Base-by-base conservation (phyloP, 768 basidiomycete genomes). In the Agaricus blazei region DNA sequence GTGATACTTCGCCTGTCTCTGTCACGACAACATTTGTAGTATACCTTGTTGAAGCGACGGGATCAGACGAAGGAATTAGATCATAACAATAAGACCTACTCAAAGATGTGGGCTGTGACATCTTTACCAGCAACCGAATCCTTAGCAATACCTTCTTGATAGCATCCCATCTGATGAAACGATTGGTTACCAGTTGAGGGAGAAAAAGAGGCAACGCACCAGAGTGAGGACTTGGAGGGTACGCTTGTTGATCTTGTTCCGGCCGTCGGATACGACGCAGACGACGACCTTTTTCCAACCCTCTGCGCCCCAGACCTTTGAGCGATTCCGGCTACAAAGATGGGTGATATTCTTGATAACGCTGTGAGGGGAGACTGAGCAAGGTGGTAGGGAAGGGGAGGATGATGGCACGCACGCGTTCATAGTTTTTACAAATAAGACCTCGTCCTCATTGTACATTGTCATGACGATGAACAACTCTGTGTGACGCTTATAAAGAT, bases 381-480 rank as follows among this genome's bases (percentile, higher is more conserved):
- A 43, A 28, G 37, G 24, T 45, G 43, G 27, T 55, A 56, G 19
- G 40, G 53, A 43, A 50, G 24, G 4, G 24, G n/a, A 29, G 6
- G 41, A 37, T 38, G 40, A 31, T 9, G 37, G 42, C 29, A 76
- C 86, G 64, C 64, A 87, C 85, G 88, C 82, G 62, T 92, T 91
- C 88, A 93, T 91, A 9, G 90, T 93, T 65, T 77, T 81, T 65
- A 75, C 75, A 67, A 91, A 92, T 27, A 90, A 74, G 8, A 85
- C 74, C 65, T 91, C 88, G 64, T 91, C 90, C 72, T 97, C 93
- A 67, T 95, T 95, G 68, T 91, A 91, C 92, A 96, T 95, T 43
- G 93, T 96, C 84, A 96, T 90, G 41, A 95, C 93, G 62, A 97
- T 91, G 72, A 96, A 94, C 12, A 97, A 78, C 70, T 96, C 94